Evolutionary conservation across 768 basidiomycete genomes (phyloP).

Genomic region (Phlegmacium glaucopus): DNA sequence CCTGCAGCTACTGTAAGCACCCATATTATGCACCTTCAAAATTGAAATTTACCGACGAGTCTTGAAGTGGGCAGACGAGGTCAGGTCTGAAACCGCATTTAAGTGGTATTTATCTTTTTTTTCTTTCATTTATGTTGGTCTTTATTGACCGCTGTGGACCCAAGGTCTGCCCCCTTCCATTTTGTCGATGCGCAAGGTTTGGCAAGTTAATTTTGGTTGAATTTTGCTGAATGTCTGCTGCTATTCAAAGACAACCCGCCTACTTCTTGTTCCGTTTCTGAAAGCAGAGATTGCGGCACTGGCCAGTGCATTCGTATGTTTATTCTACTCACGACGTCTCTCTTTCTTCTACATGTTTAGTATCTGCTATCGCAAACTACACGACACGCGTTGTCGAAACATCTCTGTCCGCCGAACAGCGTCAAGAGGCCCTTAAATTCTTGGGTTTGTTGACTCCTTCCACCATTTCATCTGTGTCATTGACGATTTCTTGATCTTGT

Average conservation of each 20-base stretch:
- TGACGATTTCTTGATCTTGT: background rate
- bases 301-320: slow-evolving; percentile 39
- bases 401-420: slow-evolving; percentile 36
- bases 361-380: slow-evolving; percentile 56
- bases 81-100: slow-evolving; percentile 36
- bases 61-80: slow-evolving; percentile 48
- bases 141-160: no score
- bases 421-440: slow-evolving; percentile 52
- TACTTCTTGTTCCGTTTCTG: slow-evolving; percentile 45
- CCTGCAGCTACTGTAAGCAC: slow-evolving; percentile 42
- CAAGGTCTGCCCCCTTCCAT: slow-evolving; percentile 40
- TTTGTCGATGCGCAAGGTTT: slow-evolving; percentile 49
- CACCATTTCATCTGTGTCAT: background rate
- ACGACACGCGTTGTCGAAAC: slow-evolving; percentile 45
- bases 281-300: slow-evolving; percentile 42
- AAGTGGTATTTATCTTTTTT: slow-evolving; percentile 27
- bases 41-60: background rate
- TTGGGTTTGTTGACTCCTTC: slow-evolving; percentile 29
- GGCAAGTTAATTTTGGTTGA: background rate
- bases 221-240: background rate
- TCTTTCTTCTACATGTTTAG: slow-evolving; percentile 30
- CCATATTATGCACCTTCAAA: background rate
- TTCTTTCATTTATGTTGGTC: background rate
- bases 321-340: no score
- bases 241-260: slow-evolving; percentile 43